Conservation (phyloP, 495 filamentous ascomycete genomes). For the Arthonia radiata region DNA sequence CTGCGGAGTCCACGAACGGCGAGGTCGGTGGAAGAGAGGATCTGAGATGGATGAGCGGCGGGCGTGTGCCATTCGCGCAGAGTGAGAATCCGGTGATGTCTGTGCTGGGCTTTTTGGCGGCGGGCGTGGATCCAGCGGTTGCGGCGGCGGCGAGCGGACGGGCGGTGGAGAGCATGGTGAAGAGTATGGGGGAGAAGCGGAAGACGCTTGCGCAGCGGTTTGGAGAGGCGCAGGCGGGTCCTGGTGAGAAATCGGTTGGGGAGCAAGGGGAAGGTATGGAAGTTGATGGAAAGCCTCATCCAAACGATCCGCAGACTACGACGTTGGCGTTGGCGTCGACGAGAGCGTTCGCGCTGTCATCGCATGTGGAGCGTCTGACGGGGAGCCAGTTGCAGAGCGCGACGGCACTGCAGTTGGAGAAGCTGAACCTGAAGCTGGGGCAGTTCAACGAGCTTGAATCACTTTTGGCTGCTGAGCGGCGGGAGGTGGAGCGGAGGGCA, state of each 20-base stretch:
- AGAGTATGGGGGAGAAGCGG: conserved; percentile 44
- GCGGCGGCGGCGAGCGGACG: conserved; percentile 73
- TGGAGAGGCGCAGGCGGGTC: no score
- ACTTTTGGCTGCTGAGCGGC: conserved; percentile 69
- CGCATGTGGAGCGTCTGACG: conserved; percentile 91
- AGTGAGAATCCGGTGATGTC: conserved; percentile 89
- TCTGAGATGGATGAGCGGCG: conserved; percentile 37
- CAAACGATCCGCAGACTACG: conserved; percentile 39
- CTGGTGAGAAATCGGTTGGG: no score
- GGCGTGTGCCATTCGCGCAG: conserved; percentile 63
- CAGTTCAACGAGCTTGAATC: conserved; percentile 94
- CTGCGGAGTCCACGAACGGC: conserved; percentile 31
- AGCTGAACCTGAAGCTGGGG: conserved; percentile 60
- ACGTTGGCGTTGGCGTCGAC: conserved; percentile 68
- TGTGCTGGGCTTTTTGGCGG: conserved; percentile 76
- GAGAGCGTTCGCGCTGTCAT: conserved; percentile 65
- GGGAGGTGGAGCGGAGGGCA: conserved; percentile 71
- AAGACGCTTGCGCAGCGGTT: no score
- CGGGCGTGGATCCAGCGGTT: conserved; percentile 64
- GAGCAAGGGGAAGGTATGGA: no score
- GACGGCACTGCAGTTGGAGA: conserved; percentile 42
- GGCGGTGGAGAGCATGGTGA: conserved; percentile 60
- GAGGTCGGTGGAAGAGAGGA: no score
- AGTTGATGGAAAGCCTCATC: no score
- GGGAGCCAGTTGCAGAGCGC: conserved; percentile 68